Evolutionary conservation across 2,329 filamentous ascomycete species (phyloP).

Genomic region (Ceratocystiopsis sp.): DNA sequence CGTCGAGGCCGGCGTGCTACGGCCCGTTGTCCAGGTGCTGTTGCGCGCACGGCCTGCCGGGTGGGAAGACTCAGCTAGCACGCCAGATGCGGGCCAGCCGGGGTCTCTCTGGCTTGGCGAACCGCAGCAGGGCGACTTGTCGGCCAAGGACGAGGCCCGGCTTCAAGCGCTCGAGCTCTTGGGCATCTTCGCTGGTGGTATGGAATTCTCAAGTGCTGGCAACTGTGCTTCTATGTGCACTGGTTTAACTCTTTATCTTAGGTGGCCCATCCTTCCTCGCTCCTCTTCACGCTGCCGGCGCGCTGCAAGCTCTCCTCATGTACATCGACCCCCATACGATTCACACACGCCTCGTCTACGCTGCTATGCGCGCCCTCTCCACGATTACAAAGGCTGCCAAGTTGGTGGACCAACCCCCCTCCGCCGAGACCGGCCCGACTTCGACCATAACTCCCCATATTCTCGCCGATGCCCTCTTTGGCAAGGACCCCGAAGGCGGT

Average conservation of each 20-base stretch:
- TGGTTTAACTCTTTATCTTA: slow-evolving; percentile 17
- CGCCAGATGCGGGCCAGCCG: too few species aligned
- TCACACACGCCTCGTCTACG: slow-evolving; percentile 49
- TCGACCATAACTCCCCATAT: too few species aligned
- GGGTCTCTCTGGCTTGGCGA: too few species aligned
- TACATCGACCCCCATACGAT: slow-evolving; percentile 50
- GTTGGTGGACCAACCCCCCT: neutral
- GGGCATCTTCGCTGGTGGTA: slow-evolving; percentile 70
- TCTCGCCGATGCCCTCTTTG: slow-evolving; percentile 51
- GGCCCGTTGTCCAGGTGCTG: slow-evolving; percentile 34
- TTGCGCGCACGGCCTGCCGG: slow-evolving; percentile 12
- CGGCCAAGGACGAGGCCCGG: slow-evolving; percentile 48
- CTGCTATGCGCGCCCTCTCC: slow-evolving; percentile 57
- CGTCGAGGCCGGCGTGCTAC: slow-evolving; percentile 52
- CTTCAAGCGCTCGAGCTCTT: slow-evolving; percentile 75
- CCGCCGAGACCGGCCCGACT: too few species aligned
- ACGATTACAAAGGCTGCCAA: slow-evolving; percentile 45
- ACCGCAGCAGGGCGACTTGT: slow-evolving; percentile 17
- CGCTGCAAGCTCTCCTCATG: slow-evolving; percentile 52
- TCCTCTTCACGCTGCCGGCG: slow-evolving; percentile 51
- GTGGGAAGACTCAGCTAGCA: too few species aligned
- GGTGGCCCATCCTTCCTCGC: slow-evolving; percentile 65
- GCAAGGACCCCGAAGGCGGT: slow-evolving; percentile 14
- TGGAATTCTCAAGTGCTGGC: too few species aligned
- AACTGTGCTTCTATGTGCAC: neutral